Evolutionary conservation across 2,329 filamentous ascomycete species (phyloP).

Genomic region (Venturia carpophila): DNA sequence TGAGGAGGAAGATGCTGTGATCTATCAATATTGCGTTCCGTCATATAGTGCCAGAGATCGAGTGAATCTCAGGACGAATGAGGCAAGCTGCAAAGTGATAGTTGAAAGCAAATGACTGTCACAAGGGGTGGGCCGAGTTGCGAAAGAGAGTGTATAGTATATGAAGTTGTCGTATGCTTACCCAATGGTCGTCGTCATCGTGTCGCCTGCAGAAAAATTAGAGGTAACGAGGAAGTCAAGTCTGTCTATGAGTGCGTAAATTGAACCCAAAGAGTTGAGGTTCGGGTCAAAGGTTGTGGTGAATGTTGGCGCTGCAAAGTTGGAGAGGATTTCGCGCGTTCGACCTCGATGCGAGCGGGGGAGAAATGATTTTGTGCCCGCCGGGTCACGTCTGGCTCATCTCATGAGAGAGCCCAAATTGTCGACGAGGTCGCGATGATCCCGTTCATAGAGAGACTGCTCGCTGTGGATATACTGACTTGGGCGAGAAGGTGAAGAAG

Average conservation of each 20-base stretch:
- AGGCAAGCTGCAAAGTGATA: background rate
- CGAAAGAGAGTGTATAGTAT: background rate
- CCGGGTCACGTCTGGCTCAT: background rate
- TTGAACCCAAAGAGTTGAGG: background rate
- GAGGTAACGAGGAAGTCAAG: background rate
- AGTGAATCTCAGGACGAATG: background rate
- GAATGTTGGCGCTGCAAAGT: background rate
- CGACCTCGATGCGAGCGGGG: background rate
- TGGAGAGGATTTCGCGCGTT: background rate
- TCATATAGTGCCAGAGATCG: background rate
- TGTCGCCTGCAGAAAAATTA: background rate
- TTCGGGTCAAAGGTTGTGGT: background rate
- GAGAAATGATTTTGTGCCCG: background rate
- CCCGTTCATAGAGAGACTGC: background rate
- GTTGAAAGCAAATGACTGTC: background rate
- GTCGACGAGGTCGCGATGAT: background rate
- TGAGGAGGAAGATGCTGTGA: constrained; percentile 5
- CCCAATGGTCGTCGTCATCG: background rate
- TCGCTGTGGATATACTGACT: background rate
- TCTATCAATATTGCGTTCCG: background rate
- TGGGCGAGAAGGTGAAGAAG: background rate
- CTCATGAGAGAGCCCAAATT: background rate
- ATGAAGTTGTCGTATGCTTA: background rate
- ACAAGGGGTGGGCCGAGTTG: background rate
- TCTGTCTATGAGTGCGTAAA: background rate